phyloP scores from a whole-genome alignment of 2,329 filamentous ascomycete genomes.

The Pyricularia grisea region DNA sequence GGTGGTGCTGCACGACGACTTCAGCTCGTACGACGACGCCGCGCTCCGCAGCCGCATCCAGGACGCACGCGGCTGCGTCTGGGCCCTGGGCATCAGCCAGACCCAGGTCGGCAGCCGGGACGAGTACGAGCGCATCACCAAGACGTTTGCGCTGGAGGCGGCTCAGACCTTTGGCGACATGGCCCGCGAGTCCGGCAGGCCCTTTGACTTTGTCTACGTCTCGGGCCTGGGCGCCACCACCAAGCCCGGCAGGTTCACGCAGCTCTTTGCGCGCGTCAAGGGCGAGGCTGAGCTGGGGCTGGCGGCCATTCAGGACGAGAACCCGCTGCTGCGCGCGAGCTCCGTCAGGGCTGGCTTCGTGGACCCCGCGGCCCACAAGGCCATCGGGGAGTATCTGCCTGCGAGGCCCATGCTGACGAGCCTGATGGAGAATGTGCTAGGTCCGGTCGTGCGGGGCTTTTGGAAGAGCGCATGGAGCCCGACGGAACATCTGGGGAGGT shows the following conservation, averaged over 20 bases:
- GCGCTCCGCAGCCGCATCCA: conserved; percentile 48
- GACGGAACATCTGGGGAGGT: conserved; percentile 31
- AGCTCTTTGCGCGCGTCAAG: conserved; percentile 55
- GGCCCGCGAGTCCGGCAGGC: conserved; percentile 11
- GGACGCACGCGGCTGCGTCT: conserved; percentile 60
- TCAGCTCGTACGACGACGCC: conserved; percentile 43
- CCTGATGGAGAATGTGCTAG: conserved; percentile 12
- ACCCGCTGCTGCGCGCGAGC: conserved; percentile 35
- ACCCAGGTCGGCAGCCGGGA: conserved; percentile 41
- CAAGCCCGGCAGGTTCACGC: conserved; percentile 42
- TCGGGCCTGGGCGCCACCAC: conserved; percentile 55
- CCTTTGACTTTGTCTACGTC: conserved; percentile 63
- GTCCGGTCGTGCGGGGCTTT: conserved; percentile 14
- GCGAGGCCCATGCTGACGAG: conserved; percentile 11
- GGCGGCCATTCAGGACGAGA: conserved; percentile 35
- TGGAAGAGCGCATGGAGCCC: conserved; percentile 24
- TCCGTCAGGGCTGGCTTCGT: conserved; percentile 51
- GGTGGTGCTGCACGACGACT: conserved; percentile 62
- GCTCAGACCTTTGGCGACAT: conserved; percentile 43
- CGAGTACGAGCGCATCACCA: conserved; percentile 60
- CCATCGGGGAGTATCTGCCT: conserved; percentile 32
- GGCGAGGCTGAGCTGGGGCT: conserved; percentile 55
- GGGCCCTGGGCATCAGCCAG: conserved; percentile 62
- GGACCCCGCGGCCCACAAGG: conserved; percentile 34
- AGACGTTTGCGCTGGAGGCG: conserved; percentile 54